These are phyloP conservation scores for Mycena epipterygia DNA, from an alignment of 768 basidiomycete genomes.

Conservation along the genomic window DNA sequence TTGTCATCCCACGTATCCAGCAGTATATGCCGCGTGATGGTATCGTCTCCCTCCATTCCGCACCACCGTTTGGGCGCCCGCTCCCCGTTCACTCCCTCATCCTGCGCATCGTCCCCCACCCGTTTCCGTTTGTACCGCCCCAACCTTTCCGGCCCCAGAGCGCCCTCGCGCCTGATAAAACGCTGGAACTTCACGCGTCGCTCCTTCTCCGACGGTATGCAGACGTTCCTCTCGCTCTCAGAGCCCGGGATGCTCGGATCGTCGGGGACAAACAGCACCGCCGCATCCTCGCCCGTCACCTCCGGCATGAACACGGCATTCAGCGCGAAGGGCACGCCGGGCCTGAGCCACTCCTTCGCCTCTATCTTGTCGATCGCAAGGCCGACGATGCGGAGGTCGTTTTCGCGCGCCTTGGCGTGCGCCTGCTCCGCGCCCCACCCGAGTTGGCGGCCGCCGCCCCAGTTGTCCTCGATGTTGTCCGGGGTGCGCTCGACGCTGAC, in stretches of 20 bases:
- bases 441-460: neutral
- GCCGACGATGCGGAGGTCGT: neutral
- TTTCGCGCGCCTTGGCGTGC: neutral
- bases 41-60: conserved; percentile 6
- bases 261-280: conserved; percentile 18
- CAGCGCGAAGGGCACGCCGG: neutral
- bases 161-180: neutral
- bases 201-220: neutral
- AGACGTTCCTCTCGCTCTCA: neutral
- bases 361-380: neutral
- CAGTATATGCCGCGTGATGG: neutral
- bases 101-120: neutral
- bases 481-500: conserved; percentile 10
- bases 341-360: neutral
- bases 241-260: neutral
- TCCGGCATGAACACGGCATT: neutral
- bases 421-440: neutral
- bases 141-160: neutral
- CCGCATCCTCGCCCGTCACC: neutral
- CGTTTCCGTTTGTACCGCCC: conserved; percentile 15
- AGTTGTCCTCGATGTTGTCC: neutral
- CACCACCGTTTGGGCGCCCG: neutral
- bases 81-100: neutral
- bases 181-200: neutral
- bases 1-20: conserved; percentile 1